These are phyloP conservation scores for Rosellinia necatrix DNA, from an alignment of 2,329 filamentous ascomycete species.

Conservation along the genomic window DNA sequence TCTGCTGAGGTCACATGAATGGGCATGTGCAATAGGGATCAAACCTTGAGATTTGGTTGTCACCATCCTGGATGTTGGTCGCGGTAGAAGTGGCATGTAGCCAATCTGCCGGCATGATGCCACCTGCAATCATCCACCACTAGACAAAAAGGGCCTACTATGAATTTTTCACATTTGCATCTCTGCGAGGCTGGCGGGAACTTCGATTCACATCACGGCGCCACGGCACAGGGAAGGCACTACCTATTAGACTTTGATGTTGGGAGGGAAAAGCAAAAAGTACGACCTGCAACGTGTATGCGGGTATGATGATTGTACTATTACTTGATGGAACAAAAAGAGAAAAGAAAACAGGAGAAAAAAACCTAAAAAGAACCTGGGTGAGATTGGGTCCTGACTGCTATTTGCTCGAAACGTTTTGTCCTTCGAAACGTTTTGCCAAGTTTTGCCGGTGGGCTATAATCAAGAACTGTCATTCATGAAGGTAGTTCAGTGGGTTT, in stretches of 20 bases:
- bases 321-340: slow-evolving; percentile 27
- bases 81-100: slow-evolving; percentile 17
- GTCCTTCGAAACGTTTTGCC: neutral
- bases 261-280: slow-evolving; percentile 34
- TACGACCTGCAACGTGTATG: slow-evolving; percentile 21
- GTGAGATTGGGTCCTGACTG: slow-evolving; percentile 4
- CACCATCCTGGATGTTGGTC: slow-evolving; percentile 26
- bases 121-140: slow-evolving; percentile 26
- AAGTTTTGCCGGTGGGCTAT: neutral
- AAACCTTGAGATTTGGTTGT: slow-evolving; percentile 24
- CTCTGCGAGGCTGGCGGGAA: slow-evolving; percentile 36
- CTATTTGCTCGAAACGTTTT: neutral
- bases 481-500: too few species aligned
- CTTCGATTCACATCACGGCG: slow-evolving; percentile 32
- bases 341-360: too few species aligned
- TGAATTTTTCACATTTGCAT: slow-evolving; percentile 36
- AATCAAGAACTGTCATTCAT: too few species aligned
- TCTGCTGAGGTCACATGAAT: slow-evolving; percentile 19
- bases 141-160: slow-evolving; percentile 36
- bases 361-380: slow-evolving; percentile 17
- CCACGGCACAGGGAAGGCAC: slow-evolving; percentile 41
- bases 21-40: slow-evolving; percentile 17
- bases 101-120: slow-evolving; percentile 13
- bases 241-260: slow-evolving; percentile 35
- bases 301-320: slow-evolving; percentile 35